phyloP scores from a whole-genome alignment of 2,329 filamentous ascomycete genomes.

The Capronia americana region DNA sequence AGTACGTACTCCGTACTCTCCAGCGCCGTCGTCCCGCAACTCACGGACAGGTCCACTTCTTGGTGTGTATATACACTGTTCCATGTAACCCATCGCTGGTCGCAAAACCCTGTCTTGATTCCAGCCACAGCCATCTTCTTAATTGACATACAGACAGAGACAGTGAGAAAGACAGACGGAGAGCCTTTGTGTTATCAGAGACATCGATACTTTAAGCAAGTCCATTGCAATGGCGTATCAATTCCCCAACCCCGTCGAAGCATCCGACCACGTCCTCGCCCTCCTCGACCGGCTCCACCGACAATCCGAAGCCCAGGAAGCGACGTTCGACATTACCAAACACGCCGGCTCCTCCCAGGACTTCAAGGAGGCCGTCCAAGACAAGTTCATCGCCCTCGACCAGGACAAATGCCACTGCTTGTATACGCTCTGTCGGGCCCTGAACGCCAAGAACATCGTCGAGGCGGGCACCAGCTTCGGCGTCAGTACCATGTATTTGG shows the following conservation, averaged over 20 bases:
- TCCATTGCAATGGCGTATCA: constrained; percentile 2
- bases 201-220: neutral
- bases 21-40: too few species aligned
- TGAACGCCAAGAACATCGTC: constrained; percentile 46
- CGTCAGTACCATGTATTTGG: constrained; percentile 53
- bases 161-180: neutral
- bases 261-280: constrained; percentile 37
- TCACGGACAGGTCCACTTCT: neutral
- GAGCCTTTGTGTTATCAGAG: neutral
- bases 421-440: constrained; percentile 46
- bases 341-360: neutral
- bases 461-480: constrained; percentile 53
- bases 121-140: neutral
- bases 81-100: neutral
- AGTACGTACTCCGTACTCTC: too few species aligned
- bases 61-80: neutral
- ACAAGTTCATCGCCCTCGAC: constrained; percentile 53
- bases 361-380: constrained; percentile 38
- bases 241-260: constrained; percentile 25
- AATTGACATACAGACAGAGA: neutral
- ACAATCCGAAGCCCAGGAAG: constrained; percentile 22
- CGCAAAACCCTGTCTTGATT: too few species aligned
- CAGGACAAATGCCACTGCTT: constrained; percentile 49
- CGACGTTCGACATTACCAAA: constrained; percentile 2
- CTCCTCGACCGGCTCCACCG: constrained; percentile 26